phyloP scores from a whole-genome alignment of 2,329 filamentous ascomycete species.

The Aspergillus pseudoterreus region DNA sequence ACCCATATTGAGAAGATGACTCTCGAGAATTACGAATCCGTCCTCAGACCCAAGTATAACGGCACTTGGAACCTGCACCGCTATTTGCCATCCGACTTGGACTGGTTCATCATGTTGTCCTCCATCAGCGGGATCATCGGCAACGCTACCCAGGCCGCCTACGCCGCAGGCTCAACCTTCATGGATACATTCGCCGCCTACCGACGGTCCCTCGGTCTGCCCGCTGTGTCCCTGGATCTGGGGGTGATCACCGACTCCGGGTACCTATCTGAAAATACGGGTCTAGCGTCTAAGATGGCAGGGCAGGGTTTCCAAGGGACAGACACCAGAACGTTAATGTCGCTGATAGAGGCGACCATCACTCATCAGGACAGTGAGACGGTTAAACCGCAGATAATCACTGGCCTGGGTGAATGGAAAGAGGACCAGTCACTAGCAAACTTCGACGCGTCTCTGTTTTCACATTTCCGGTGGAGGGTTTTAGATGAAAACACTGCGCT shows the following conservation, averaged over 20 bases:
- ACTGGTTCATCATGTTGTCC: conserved; percentile 41
- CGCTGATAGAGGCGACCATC: conserved; percentile 18
- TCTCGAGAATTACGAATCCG: conserved; percentile 26
- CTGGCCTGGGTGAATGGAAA: conserved; percentile 22
- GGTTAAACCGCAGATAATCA: conserved; percentile 16
- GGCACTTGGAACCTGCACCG: conserved; percentile 29
- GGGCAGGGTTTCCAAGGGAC: conserved; percentile 22
- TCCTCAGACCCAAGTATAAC: conserved; percentile 30
- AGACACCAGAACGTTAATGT: conserved; percentile 14
- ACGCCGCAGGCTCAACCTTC: conserved; percentile 36
- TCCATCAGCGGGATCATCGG: conserved; percentile 43
- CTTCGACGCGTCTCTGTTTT: conserved; percentile 22
- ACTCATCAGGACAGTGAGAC: neutral
- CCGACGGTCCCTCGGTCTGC: conserved; percentile 21
- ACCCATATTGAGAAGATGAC: conserved; percentile 35
- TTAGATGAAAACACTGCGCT: neutral
- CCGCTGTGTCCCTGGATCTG: conserved; percentile 26
- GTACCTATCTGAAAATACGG: conserved; percentile 15
- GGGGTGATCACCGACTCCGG: conserved; percentile 28
- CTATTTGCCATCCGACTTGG: conserved; percentile 21
- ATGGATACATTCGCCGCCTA: conserved; percentile 31
- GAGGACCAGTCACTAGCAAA: conserved; percentile 17
- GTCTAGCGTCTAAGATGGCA: conserved; percentile 16
- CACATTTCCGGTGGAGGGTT: conserved; percentile 16
- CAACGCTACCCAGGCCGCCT: conserved; percentile 44